phyloP scores from a whole-genome alignment of 768 basidiomycete species.

The Neoboletus magnificus region DNA sequence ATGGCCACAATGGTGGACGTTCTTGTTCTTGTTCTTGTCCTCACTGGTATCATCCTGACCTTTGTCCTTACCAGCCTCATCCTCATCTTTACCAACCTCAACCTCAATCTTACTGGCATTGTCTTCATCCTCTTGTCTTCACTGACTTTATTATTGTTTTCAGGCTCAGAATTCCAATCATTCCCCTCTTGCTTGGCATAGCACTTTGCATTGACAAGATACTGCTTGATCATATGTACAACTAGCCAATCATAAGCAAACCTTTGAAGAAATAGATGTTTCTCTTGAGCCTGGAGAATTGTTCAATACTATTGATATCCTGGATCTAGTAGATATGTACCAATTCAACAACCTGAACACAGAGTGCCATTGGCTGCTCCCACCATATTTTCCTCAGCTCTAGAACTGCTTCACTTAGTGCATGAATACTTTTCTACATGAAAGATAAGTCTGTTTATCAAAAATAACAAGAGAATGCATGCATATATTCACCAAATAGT shows the following conservation, averaged over 20 bases:
- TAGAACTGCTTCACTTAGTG: neutral
- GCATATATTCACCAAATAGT: neutral
- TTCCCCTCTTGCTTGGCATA: neutral
- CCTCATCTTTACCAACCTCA: neutral
- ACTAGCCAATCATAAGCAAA: neutral
- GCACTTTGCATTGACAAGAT: neutral
- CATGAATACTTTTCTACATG: neutral
- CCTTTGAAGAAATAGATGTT: neutral
- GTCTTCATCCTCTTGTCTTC: neutral
- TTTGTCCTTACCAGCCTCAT: neutral
- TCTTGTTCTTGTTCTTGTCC: too few relatives aligned
- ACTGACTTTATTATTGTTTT: neutral
- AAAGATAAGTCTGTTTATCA: neutral
- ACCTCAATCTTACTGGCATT: neutral
- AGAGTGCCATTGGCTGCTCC: neutral
- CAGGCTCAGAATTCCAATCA: neutral
- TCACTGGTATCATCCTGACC: too few relatives aligned
- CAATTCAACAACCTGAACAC: neutral
- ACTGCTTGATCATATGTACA: neutral
- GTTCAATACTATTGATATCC: neutral
- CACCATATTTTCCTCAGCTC: neutral
- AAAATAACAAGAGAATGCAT: neutral
- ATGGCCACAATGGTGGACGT: too few relatives aligned
- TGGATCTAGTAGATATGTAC: neutral
- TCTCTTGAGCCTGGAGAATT: neutral